Conservation (phyloP, 2,329 filamentous ascomycete genomes). For the Mycosphaerella arachidis region DNA sequence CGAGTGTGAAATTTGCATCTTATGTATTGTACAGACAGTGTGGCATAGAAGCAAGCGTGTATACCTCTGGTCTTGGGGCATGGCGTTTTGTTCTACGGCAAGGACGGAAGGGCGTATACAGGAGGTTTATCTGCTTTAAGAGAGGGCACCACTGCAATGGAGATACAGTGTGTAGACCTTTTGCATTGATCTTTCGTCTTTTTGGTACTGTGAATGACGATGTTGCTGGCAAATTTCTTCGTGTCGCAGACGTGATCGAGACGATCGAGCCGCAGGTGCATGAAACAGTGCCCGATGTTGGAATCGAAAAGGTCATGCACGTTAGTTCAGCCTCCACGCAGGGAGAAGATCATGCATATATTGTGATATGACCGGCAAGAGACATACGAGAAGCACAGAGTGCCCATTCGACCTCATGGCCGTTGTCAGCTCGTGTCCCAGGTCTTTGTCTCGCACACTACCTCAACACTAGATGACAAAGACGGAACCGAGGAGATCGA, state of each 20-base stretch:
- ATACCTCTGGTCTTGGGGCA: not conserved
- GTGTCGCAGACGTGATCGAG: not conserved
- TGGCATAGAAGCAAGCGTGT: slow-evolving; percentile 6
- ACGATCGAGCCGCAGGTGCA: not conserved
- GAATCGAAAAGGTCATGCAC: not conserved
- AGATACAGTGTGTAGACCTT: not conserved
- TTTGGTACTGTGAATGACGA: not conserved
- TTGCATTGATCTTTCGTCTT: not conserved
- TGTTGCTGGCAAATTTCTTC: not conserved
- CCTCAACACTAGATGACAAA: not conserved
- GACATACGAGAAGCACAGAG: not conserved
- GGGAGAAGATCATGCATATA: not conserved
- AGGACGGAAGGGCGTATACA: not conserved
- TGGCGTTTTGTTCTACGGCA: not conserved
- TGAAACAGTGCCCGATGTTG: too few relatives aligned
- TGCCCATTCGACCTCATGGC: not conserved
- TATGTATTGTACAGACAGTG: slow-evolving; percentile 12
- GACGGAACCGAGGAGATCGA: not conserved
- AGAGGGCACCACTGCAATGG: not conserved
- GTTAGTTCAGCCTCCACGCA: not conserved
- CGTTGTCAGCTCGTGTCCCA: not conserved
- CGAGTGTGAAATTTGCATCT: not conserved
- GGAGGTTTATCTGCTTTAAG: not conserved
- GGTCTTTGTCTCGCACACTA: not conserved
- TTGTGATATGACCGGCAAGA: not conserved